Evolutionary conservation across 768 basidiomycete species (phyloP).

Genomic region (Paxillus rubicundulus): DNA sequence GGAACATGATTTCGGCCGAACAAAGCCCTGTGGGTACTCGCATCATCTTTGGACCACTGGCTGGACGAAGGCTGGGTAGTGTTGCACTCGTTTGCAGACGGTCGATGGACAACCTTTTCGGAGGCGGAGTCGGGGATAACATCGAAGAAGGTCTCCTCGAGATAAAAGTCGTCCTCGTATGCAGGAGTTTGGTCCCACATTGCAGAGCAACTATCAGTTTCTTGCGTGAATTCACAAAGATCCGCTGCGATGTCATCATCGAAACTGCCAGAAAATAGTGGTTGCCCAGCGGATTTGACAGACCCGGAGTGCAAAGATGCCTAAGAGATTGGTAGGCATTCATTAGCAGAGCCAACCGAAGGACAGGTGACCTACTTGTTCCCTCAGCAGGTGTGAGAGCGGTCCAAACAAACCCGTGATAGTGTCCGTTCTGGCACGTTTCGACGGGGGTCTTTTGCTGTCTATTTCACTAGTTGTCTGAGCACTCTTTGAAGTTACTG

Average conservation of each 20-base stretch:
- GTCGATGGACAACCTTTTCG: slow-evolving; percentile 3
- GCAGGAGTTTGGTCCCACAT: neutral
- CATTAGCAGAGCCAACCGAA: slow-evolving; percentile 5
- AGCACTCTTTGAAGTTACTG: neutral
- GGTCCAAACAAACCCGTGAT: neutral
- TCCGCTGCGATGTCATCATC: slow-evolving; percentile 9
- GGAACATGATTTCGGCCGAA: neutral
- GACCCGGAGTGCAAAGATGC: neutral
- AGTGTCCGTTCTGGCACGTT: slow-evolving; percentile 14
- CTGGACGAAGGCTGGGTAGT: slow-evolving; percentile 2
- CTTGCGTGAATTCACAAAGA: neutral
- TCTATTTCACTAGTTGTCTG: neutral
- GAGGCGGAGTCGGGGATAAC: slow-evolving; percentile 18
- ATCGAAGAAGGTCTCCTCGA: slow-evolving; percentile 35
- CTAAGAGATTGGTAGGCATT: slow-evolving; percentile 1
- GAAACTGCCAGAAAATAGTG: slow-evolving; percentile 19
- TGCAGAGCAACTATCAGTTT: neutral
- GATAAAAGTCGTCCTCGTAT: slow-evolving; percentile 30
- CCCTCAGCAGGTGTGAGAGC: neutral
- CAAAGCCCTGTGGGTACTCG: neutral
- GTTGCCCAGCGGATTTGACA: neutral
- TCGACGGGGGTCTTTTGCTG: slow-evolving; percentile 11
- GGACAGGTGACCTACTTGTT: slow-evolving; percentile 1
- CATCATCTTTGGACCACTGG: slow-evolving; percentile 9
- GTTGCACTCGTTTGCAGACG: slow-evolving; percentile 1